Base-by-base conservation (phyloP, 2,329 filamentous ascomycete genomes). In the Pyrenochaeta sp. region DNA sequence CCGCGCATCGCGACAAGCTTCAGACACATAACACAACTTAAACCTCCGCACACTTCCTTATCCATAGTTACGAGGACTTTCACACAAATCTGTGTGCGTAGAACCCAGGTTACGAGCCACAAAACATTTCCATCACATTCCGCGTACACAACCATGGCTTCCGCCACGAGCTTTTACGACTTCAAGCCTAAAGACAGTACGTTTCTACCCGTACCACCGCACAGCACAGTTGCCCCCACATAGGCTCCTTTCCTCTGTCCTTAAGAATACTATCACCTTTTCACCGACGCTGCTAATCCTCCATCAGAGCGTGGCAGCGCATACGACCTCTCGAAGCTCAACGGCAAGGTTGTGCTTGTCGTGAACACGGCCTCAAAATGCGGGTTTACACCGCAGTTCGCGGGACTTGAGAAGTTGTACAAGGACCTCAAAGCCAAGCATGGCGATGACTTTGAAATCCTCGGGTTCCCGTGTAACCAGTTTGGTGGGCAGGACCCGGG, bases 311-410 rank as follows among this genome's bases (percentile, higher is more conserved):
- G 87, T 75, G 92, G 92, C 76, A 74, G 85, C 50, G 84, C 90
- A 64, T 89, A 89, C 73, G 81, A 87, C 54, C 83, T 98, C 63
- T 73, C 81, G 64, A 78, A 88, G 57, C 90, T 92, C 80, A 87
- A 91, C 77, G 91, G 90, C 84, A 98, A 98, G 79, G 94, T 98
- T 66, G 87, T 98, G 68, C 89, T 99, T 56, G 84, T 97, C 70
- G 92, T 99, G 81, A 99, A 99, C 87, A 97, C 94, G 1, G 95
- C 95, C 66, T 96, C 91, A 77, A 97, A 98, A 83, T 99, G 95
- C 83, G 94, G 95, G 77, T 98, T 98, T 86, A 98, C 95, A 2
- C 92, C 92, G 11, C 95, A 99, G 80, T 97, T 95, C 79, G 88
- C 86, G 60, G 91, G 90, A 29, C 90, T 99, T 45, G 93, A 99